Evolutionary conservation across 208 protist genomes (phyloP), one percentile per base, ranked within the genome.

Genomic region (Histomonas meleagridis): DNA sequence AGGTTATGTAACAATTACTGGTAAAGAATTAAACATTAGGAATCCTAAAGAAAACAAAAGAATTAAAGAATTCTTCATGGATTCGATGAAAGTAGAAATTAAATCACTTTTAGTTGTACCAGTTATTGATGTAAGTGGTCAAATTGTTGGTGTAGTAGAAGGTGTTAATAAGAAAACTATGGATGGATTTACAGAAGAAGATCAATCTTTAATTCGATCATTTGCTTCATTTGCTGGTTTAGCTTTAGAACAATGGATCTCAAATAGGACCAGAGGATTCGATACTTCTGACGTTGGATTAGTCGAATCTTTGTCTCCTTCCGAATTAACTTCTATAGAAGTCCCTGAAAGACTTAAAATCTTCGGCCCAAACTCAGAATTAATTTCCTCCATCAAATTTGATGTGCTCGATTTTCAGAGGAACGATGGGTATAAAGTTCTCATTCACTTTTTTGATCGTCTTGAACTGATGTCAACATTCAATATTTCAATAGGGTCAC

Each of bases 151-250:
- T 38, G 46, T 86, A 38, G 76, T 46, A 38, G 38, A 86, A 55
- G 76, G 46, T 18, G n/a, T 86, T 26, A 86, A 86, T 46, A 86
- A 86, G 46, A 86, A 18, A 55, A 43, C n/a, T 32, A 86, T 55
- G 46, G 46, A 40, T 18, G 32, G 35, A 57, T 86, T 86, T 46
- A 86, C 76, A 35, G 40, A 43, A 57, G 76, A 86, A 86, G 76
- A 86, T 49, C 76, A 86, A 86, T 35, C 40, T 32, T 26, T 86
- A 32, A 18, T 86, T 32, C 43, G 76, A 46, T 40, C 76, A 9
- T 86, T 86, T 46, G 43, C 76, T 38, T 53, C 40, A 14, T 86
- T 86, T 55, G 76, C 76, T 55, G 76, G 76, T 86, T 46, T 86
- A 4, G 76, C 76, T 55, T 40, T 86, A 16, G 76, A 86, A n/a